Conservation (phyloP, 2,329 filamentous ascomycete species). For the Fusarium marasasianum region DNA sequence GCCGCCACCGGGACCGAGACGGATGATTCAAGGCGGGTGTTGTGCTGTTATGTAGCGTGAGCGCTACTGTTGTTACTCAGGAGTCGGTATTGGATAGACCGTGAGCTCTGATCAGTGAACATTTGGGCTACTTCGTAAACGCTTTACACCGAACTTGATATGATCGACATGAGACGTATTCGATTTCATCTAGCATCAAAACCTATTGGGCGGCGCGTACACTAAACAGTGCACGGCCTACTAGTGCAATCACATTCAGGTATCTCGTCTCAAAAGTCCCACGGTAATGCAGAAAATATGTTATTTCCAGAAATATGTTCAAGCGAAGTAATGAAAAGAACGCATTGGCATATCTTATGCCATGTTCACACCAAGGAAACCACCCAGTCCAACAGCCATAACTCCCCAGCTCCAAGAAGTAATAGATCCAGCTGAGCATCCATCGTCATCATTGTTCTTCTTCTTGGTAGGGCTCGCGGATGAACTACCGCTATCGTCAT, state of each 20-base stretch:
- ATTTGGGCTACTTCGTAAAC: not conserved
- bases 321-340: not conserved
- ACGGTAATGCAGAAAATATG: not conserved
- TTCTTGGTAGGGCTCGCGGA: not conserved
- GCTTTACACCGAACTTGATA: not conserved
- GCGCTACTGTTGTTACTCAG: no score
- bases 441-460: not conserved
- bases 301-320: not conserved
- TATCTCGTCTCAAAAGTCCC: not conserved
- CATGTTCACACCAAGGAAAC: slow-evolving; percentile 7
- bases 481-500: not conserved
- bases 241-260: not conserved
- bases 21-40: not conserved
- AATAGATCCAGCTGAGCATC: slow-evolving; percentile 9
- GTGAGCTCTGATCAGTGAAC: not conserved
- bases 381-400: slow-evolving; percentile 7
- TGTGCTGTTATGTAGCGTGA: not conserved
- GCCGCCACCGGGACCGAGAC: not conserved
- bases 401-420: slow-evolving; percentile 1
- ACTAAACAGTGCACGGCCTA: no score
- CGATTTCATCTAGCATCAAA: not conserved
- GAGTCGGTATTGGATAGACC: not conserved
- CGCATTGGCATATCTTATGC: not conserved
- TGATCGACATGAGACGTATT: not conserved
- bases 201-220: no score